Evolutionary conservation across 768 basidiomycete species (phyloP).

Genomic region (Phaffia tasmanica): DNA sequence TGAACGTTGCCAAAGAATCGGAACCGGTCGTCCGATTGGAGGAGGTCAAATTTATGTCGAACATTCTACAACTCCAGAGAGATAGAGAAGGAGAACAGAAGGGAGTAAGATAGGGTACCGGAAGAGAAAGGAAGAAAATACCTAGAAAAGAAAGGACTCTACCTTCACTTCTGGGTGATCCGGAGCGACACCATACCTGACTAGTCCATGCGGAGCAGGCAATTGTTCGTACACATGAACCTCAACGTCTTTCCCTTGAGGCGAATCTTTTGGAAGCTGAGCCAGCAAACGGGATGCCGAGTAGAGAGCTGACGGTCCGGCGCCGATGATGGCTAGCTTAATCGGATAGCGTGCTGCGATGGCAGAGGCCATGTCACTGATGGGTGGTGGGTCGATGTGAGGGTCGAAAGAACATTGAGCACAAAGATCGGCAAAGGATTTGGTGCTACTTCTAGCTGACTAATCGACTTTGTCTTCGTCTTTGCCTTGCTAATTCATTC

Average conservation of each 20-base stretch:
- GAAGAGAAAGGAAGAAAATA: background rate
- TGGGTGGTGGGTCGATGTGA: too few species aligned
- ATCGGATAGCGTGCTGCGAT: conserved; percentile 34
- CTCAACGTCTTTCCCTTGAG: conserved; percentile 40
- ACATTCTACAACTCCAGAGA: conserved; percentile 58
- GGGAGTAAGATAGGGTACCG: background rate
- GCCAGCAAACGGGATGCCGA: conserved; percentile 75
- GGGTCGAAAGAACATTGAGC: too few species aligned
- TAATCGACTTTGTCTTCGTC: too few species aligned
- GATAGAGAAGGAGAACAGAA: background rate
- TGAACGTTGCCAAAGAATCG: conserved; percentile 81
- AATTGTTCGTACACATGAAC: conserved; percentile 85
- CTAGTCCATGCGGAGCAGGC: conserved; percentile 89
- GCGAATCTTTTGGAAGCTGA: conserved; percentile 43
- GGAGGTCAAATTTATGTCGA: conserved; percentile 81
- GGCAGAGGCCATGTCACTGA: conserved; percentile 1
- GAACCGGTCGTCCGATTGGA: conserved; percentile 67
- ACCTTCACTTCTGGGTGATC: conserved; percentile 99
- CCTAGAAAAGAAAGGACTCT: conserved; percentile 22
- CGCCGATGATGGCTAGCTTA: conserved; percentile 84
- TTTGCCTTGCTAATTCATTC: too few species aligned
- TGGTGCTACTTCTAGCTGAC: too few species aligned
- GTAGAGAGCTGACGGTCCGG: conserved; percentile 93
- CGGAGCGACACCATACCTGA: conserved; percentile 91
- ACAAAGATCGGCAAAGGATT: too few species aligned